These are phyloP conservation scores for Entamoeba invadens DNA, from an alignment of 208 protist genomes.

Conservation along the genomic window DNA sequence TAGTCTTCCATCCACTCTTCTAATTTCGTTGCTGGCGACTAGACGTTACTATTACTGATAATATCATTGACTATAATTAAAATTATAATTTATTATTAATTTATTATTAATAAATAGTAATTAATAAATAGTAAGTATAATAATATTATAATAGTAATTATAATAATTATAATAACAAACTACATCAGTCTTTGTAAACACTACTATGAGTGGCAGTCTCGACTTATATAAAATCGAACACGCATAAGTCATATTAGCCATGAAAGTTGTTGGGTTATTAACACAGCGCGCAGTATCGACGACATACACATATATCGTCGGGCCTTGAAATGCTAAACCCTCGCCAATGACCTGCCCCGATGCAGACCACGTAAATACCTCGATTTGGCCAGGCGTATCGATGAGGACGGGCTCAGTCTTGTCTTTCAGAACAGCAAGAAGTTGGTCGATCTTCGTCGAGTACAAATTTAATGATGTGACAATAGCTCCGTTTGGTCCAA, in stretches of 20 bases:
- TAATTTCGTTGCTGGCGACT: not conserved
- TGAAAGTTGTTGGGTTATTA: constrained; percentile 75
- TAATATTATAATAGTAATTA: no score
- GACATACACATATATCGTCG: constrained; percentile 81
- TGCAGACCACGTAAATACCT: constrained; percentile 84
- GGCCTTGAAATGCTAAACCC: constrained; percentile 64
- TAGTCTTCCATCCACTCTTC: not conserved
- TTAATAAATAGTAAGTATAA: no score
- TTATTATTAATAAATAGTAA: no score
- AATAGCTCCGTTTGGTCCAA: constrained; percentile 94
- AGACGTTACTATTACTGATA: no score
- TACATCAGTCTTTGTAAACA: constrained; percentile 92
- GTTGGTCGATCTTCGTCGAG: constrained; percentile 85
- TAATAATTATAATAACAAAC: no score
- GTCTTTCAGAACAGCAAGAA: constrained; percentile 63
- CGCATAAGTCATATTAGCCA: constrained; percentile 94
- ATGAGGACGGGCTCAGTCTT: constrained; percentile 47
- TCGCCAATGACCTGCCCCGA: constrained; percentile 86
- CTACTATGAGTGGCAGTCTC: constrained; percentile 79
- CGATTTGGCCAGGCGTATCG: constrained; percentile 97
- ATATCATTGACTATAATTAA: no score
- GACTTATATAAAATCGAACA: constrained; percentile 91
- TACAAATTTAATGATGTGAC: constrained; percentile 94
- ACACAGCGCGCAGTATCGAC: constrained; percentile 75
- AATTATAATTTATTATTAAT: no score